phyloP scores from a whole-genome alignment of 2,329 filamentous ascomycete genomes.

The Fusarium sp. region DNA sequence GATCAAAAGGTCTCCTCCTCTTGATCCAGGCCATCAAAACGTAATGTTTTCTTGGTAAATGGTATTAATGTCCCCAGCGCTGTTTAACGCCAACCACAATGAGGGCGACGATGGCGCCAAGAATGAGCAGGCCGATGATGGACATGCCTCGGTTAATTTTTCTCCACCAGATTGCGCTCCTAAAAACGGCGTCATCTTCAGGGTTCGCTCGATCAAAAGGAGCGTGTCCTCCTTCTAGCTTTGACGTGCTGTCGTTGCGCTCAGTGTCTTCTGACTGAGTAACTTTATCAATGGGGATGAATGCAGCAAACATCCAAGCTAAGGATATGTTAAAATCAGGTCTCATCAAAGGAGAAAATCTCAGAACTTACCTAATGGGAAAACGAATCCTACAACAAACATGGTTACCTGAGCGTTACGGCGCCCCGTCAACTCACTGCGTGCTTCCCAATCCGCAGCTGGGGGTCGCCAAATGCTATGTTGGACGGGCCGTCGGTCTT shows the following conservation, averaged over 20 bases:
- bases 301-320: constrained; percentile 86
- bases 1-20: constrained; percentile 10
- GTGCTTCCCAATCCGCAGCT: constrained; percentile 74
- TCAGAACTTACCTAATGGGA: constrained; percentile 75
- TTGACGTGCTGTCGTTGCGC: constrained; percentile 58
- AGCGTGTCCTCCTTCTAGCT: constrained; percentile 57
- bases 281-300: constrained; percentile 78
- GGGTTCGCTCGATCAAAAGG: constrained; percentile 54
- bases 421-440: constrained; percentile 73
- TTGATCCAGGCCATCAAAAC: constrained; percentile 38
- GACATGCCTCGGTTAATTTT: constrained; percentile 73
- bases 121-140: constrained; percentile 67
- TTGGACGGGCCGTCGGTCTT: constrained; percentile 71
- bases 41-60: constrained; percentile 31
- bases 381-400: constrained; percentile 83
- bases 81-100: constrained; percentile 67
- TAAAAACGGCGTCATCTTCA: constrained; percentile 63
- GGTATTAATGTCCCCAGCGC: constrained; percentile 59
- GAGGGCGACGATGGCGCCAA: constrained; percentile 67
- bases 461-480: constrained; percentile 82
- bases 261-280: constrained; percentile 69
- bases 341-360: not conserved
- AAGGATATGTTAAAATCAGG: constrained; percentile 36
- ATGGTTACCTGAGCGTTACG: constrained; percentile 82
- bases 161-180: constrained; percentile 73